phyloP scores from a whole-genome alignment of 2,329 filamentous ascomycete genomes.

The Seiridium cupressi region DNA sequence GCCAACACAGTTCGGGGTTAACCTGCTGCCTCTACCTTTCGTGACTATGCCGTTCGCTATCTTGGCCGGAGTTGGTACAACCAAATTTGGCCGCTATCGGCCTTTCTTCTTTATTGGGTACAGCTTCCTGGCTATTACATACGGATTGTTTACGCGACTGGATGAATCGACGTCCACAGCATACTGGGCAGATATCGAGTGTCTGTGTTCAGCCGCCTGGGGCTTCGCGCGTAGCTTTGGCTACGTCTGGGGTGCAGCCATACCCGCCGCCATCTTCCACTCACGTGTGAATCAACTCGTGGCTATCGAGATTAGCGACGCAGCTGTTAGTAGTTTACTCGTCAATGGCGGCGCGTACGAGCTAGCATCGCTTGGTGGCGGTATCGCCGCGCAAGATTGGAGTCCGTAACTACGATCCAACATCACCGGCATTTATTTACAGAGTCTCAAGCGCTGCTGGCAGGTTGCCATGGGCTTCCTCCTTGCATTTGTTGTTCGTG shows the following conservation, averaged over 20 bases:
- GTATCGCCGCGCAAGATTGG: too few species aligned
- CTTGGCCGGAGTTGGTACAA: not conserved
- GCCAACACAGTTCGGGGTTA: conserved; percentile 26
- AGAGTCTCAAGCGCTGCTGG: not conserved
- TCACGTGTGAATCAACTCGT: not conserved
- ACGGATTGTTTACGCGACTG: not conserved
- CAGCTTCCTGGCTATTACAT: not conserved
- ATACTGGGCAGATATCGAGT: conserved; percentile 7
- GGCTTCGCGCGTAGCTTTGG: conserved; percentile 40
- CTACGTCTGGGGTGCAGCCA: conserved; percentile 37
- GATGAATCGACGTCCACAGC: not conserved
- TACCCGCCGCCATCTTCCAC: conserved; percentile 35
- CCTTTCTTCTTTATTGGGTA: not conserved
- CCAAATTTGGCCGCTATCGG: not conserved
- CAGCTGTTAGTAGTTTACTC: not conserved
- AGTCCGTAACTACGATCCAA: not conserved
- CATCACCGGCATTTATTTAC: not conserved
- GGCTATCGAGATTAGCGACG: not conserved
- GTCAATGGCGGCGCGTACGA: not conserved
- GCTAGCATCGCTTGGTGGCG: not conserved
- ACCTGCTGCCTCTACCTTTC: conserved; percentile 17
- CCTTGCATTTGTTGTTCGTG: not conserved
- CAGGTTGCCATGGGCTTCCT: not conserved
- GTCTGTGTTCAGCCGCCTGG: conserved; percentile 24
- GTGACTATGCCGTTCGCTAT: not conserved